Base-by-base conservation (phyloP, 768 basidiomycete genomes). In the Phanerochaete carnosa region DNA sequence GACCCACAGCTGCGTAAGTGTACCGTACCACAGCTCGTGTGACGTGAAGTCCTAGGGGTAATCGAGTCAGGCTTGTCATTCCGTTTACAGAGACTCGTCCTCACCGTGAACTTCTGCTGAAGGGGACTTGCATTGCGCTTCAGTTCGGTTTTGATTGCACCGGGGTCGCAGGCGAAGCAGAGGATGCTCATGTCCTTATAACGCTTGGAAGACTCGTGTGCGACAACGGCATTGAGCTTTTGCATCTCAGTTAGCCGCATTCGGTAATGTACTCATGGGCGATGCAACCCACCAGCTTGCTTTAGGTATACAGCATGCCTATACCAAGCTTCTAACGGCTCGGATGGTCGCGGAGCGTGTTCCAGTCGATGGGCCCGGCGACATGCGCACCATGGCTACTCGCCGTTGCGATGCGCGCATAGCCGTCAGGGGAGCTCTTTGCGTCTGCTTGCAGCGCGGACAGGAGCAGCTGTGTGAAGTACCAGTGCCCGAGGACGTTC, bases 401-500 rank as follows among this genome's bases (percentile, higher is more conserved):
- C 3, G 68, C 69, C 55, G 73, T 77, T 45, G 81, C 69, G 2
- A 80, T 65, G 9, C 79, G 73, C 3, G 67, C 69, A 8, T 63
- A 69, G 1, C 69, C 70, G 16, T 76, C 74, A 0, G 75, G 61
- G 0, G 75, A 68, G 2, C 70, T 64, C 35, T 69, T 68, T 2
- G 68, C 68, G 11, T 72, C 70, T 6, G 68, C 64, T 13, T 72
- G 59, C 1, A 78, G 65, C 3, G 64, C 60, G 0, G 79, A 77
- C 2, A 78, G 62, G 0, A 81, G 65, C 2, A 75, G 68, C 46
- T 69, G 65, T 0, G 77, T 78, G 45, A 80, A 68, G 62, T 83
- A 79, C 66, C 80, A 85, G 66, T 84, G 88, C 2, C 88, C 86
- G 13, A 78, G 64, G 32, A 75, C 74, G 58, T 76, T 76, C 29